phyloP scores from a whole-genome alignment of 2,329 filamentous ascomycete species.

The Grosmannia huntii region DNA sequence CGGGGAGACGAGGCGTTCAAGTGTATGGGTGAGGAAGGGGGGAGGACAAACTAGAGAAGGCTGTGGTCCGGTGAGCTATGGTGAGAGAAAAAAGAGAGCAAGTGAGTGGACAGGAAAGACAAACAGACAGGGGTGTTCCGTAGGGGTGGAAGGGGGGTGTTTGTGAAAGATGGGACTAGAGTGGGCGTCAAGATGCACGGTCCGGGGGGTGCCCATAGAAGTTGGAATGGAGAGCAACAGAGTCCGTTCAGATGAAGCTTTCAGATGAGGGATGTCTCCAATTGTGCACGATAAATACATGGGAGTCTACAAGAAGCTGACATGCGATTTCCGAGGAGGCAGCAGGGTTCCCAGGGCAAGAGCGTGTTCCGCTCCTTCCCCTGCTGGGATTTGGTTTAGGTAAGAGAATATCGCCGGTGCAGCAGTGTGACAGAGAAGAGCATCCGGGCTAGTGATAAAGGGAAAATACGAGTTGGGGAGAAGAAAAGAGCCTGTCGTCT shows the following conservation, averaged over 20 bases:
- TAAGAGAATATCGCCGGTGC: neutral
- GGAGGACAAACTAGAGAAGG: neutral
- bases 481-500: too few species aligned
- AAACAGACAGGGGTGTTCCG: neutral
- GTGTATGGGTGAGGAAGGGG: neutral
- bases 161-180: neutral
- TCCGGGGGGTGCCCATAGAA: neutral
- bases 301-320: neutral
- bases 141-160: neutral
- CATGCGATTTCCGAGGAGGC: too few species aligned
- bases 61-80: neutral
- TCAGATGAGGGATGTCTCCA: neutral
- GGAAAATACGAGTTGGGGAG: too few species aligned
- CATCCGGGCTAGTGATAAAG: too few species aligned
- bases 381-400: neutral
- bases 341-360: neutral
- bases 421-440: neutral
- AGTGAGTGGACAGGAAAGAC: neutral
- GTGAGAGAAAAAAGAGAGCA: neutral
- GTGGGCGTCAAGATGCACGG: neutral
- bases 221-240: neutral
- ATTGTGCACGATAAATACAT: neutral
- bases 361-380: neutral
- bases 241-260: neutral
- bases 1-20: neutral